Percentiles rank a stretch among this genome's conserved stretches.
These are phyloP conservation scores for Aureobasidium sp. DNA, from an alignment of 2,329 filamentous ascomycete genomes.

Conservation along the genomic window DNA sequence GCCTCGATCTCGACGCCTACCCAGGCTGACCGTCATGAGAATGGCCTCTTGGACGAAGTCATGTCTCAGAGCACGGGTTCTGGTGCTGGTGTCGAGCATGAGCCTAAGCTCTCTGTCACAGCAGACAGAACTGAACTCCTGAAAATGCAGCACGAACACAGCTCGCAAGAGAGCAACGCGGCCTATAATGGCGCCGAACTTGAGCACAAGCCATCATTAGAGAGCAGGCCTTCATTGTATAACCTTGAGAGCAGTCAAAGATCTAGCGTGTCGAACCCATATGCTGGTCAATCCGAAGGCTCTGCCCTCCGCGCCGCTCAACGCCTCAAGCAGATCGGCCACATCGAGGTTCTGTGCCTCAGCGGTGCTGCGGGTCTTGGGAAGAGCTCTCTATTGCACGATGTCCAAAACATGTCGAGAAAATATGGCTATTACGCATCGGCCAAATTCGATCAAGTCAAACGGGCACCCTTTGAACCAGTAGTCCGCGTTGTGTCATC, in stretches of 20 bases:
- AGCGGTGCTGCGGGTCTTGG: slow-evolving; percentile 49
- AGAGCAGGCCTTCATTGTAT: slow-evolving; percentile 9
- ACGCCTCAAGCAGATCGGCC: slow-evolving; percentile 43
- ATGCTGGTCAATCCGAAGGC: neutral
- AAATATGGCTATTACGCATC: slow-evolving; percentile 52
- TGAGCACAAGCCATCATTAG: slow-evolving; percentile 13
- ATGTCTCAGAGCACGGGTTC: slow-evolving; percentile 34
- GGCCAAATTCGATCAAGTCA: slow-evolving; percentile 51
- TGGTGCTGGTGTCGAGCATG: slow-evolving; percentile 4
- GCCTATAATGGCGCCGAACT: neutral
- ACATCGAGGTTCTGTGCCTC: slow-evolving; percentile 52
- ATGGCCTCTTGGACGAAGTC: slow-evolving; percentile 32
- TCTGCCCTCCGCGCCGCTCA: slow-evolving; percentile 33
- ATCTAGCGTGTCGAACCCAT: neutral
- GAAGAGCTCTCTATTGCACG: slow-evolving; percentile 52
- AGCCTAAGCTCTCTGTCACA: neutral
- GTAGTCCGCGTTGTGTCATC: slow-evolving; percentile 52
- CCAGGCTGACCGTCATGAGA: slow-evolving; percentile 22
- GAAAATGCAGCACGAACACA: slow-evolving; percentile 2
- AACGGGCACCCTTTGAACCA: slow-evolving; percentile 52
- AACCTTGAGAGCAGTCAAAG: slow-evolving; percentile 1
- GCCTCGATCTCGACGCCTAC: slow-evolving; percentile 18
- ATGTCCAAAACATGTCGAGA: slow-evolving; percentile 47
- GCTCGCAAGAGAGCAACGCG: slow-evolving; percentile 22
- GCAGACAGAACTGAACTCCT: neutral